A percentile compares a stretch with the other conserved stretches of the same genome.
Evolutionary conservation across 495 filamentous ascomycete genomes (phyloP).

Genomic region (Geoglossum glabrum): DNA sequence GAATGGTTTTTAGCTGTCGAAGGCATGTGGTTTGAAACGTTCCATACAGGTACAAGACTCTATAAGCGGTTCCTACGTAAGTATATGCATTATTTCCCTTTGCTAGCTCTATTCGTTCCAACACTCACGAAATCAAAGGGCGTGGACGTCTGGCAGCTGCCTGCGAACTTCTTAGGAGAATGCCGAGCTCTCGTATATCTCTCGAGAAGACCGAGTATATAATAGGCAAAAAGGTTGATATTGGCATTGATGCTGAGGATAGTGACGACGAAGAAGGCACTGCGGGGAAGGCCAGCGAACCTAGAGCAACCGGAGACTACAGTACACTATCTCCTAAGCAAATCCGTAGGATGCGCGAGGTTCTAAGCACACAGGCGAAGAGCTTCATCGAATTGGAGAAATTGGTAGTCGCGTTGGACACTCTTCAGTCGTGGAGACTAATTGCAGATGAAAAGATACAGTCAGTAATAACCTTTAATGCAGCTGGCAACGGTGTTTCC

Average conservation of each 20-base stretch:
- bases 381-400: conserved; percentile 57
- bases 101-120: conserved; percentile 6
- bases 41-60: conserved; percentile 40
- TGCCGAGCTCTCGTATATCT: conserved; percentile 22
- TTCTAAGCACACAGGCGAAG: conserved; percentile 30
- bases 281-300: background rate
- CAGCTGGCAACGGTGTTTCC: background rate
- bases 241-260: background rate
- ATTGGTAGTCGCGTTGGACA: conserved; percentile 42
- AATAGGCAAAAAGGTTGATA: conserved; percentile 16
- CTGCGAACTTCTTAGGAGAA: conserved; percentile 31
- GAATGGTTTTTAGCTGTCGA: conserved; percentile 69
- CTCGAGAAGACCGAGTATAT: conserved; percentile 11
- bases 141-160: conserved; percentile 41
- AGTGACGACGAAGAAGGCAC: background rate
- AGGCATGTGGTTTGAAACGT: conserved; percentile 49
- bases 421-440: conserved; percentile 37
- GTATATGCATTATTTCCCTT: conserved; percentile 13
- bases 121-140: conserved; percentile 7
- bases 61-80: conserved; percentile 59
- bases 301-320: background rate
- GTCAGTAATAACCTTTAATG: conserved; percentile 13
- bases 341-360: background rate
- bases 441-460: conserved; percentile 26
- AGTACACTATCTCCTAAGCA: background rate